phyloP scores from a whole-genome alignment of 2,329 filamentous ascomycete species.

The Blastomyces percursus region DNA sequence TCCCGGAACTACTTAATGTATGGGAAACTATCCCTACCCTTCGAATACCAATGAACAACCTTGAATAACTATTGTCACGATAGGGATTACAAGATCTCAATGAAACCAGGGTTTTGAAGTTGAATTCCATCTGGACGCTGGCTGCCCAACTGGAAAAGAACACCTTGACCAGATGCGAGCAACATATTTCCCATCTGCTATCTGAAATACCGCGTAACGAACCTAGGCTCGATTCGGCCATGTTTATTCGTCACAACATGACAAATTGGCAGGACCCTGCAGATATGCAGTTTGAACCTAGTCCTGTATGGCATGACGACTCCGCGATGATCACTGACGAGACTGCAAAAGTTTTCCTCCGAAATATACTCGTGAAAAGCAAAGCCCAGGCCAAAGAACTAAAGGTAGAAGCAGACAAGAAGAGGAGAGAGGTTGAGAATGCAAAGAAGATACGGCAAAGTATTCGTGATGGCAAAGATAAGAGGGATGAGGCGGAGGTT shows the following conservation, averaged over 20 bases:
- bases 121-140: slow-evolving; percentile 77
- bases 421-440: slow-evolving; percentile 71
- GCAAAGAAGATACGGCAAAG: slow-evolving; percentile 62
- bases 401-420: slow-evolving; percentile 73
- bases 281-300: slow-evolving; percentile 82
- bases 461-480: slow-evolving; percentile 73
- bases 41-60: neutral
- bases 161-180: slow-evolving; percentile 63
- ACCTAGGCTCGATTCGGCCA: slow-evolving; percentile 85
- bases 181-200: slow-evolving; percentile 59
- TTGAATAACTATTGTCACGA: slow-evolving; percentile 14
- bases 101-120: slow-evolving; percentile 71
- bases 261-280: slow-evolving; percentile 69
- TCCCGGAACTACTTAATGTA: slow-evolving; percentile 87
- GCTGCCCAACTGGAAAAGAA: slow-evolving; percentile 69
- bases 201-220: slow-evolving; percentile 79
- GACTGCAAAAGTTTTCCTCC: slow-evolving; percentile 74
- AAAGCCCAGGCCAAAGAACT: slow-evolving; percentile 73
- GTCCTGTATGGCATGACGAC: slow-evolving; percentile 94
- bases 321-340: slow-evolving; percentile 78
- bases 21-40: slow-evolving; percentile 17
- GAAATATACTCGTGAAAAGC: slow-evolving; percentile 84
- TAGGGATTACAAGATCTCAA: slow-evolving; percentile 75
- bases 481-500: slow-evolving; percentile 76
- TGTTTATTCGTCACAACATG: slow-evolving; percentile 93